Base-by-base conservation (phyloP, 805 yeast species). In the Pachysolen tannophilus region DNA sequence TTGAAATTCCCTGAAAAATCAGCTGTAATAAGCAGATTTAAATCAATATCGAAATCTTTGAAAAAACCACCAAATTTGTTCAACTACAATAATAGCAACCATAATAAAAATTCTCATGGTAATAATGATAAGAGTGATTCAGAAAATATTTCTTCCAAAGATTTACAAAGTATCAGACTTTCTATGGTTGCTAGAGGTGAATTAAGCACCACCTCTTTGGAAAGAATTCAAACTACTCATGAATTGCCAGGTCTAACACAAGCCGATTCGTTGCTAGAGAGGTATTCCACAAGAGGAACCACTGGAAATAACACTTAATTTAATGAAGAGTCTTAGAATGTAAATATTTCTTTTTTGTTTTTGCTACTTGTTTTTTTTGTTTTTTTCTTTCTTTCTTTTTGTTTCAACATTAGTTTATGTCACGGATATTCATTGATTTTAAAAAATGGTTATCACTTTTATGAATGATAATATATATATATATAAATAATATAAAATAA, bases 201-300 rank as follows among this genome's bases (percentile, higher is more conserved):
- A 23, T 41, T 37, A 29, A 23, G 33, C 14, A 42, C 61, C 32
- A 52, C 47, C 31, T 63, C 68, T 2, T 51, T 67, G 33, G 61
- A 61, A 15, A 52, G 71, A 43, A 55, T 67, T 21, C 48, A 55
- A 28, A 63, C 74, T 5, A 58, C 70, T 4, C 73, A 67, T 38
- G 68, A 65, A 19, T 49, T 69, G 27, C 72, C 72, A 0, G 75
- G 75, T 8, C 55, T 69, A 34, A 61, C 70, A 2, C 68, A 65
- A 37, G 75, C 74, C 6, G 72, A 66, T 45, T 62, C 68, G 4
- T 55, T 69, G 33, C 48, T 69, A 7, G 35, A 32, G 20, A 32
- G 39, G 16, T 37, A 37, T 27, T 28, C 32, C 15, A 37, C 39
- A 8, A 32, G 39, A 20, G 35, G 34, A 8, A 35, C 34, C 20